A percentile compares a stretch with the other conserved stretches of the same genome.
These are phyloP conservation scores for Thalia dealbata DNA, from an alignment of 176 grass and related monocot genomes.

Conservation along the genomic window DNA sequence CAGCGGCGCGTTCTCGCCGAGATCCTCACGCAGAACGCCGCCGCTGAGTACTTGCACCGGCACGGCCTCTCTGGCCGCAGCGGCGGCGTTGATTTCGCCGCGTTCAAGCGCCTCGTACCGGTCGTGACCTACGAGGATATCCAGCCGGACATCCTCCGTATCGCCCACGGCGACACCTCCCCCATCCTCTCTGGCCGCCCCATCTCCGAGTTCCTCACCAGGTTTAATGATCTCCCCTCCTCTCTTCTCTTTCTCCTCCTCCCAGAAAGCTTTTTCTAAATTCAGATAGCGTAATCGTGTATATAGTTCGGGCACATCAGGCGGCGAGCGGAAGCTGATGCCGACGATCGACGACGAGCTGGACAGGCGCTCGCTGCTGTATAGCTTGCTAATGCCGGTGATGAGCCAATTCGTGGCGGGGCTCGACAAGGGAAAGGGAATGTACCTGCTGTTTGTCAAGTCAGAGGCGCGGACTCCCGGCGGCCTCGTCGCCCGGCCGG, in stretches of 20 bases:
- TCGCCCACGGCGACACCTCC: conserved; percentile 72
- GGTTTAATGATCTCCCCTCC: conserved; percentile 26
- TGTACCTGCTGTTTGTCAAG: conserved; percentile 94
- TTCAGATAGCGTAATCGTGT: conserved; percentile 1
- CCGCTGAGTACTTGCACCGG: conserved; percentile 70
- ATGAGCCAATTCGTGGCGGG: conserved; percentile 80
- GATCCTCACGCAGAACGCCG: conserved; percentile 71
- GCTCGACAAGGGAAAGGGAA: conserved; percentile 84
- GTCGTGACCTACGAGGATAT: conserved; percentile 85
- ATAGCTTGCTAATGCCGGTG: conserved; percentile 94
- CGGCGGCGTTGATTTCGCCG: conserved; percentile 22
- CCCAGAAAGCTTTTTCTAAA: no score
- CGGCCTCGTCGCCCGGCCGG: conserved; percentile 61
- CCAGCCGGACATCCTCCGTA: conserved; percentile 79
- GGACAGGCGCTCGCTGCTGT: conserved; percentile 59
- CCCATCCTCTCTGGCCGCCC: conserved; percentile 82
- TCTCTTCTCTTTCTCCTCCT: not conserved
- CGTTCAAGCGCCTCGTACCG: conserved; percentile 59
- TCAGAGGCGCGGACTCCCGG: conserved; percentile 80
- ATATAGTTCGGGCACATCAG: conserved; percentile 81
- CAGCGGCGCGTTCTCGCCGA: conserved; percentile 59
- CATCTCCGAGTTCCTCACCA: conserved; percentile 96
- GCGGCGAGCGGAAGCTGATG: conserved; percentile 98
- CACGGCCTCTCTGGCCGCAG: conserved; percentile 27
- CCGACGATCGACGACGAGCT: conserved; percentile 80